Evolutionary conservation across 257 asterid genomes (phyloP), one percentile per base, ranked within the genome.

Genomic region (Scutellaria galericulata): DNA sequence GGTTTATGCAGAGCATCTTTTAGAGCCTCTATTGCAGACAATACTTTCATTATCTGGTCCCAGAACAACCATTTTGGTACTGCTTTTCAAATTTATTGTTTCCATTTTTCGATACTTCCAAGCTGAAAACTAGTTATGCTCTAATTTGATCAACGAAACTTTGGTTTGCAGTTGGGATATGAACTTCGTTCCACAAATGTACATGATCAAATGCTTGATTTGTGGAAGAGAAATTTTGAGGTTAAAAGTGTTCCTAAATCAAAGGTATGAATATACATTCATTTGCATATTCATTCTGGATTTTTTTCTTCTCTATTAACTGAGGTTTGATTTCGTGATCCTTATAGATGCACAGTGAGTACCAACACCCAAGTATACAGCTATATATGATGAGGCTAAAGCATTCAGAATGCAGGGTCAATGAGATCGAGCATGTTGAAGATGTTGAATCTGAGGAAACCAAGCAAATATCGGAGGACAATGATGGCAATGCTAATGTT

Each of bases 1-100:
- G 99, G 99, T 95, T 64, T 95, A 95, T 70, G 87, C 97, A 7
- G 98, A 95, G 83, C 97, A 95, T 82, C 98, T 92, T 57, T 76
- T 95, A 86, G 93, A 95, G 64, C 99, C 98, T 73, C 95, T 95
- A 73, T 67, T 92, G 84, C 91, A 83, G 88, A 95, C 99, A 7
- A 78, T 95, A 67, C 86, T 88, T 78, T 77, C 93, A 51, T 80
- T 95, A 53, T 85, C 97, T 13, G 98, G 97, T 78, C 92, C 96
- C 7, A 90, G 84, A 83, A 95, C 99, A 12, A 86, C 89, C 61
- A 82, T 90, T 75, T 62, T 95, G 98, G 98, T 94, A 90, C 10
- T 75, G 75, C 62, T 11, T 72, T 24, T 63, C 44, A 47, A 56
- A 37, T 52, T 71, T 70, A 1, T 46, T 7, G n/a, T 73, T n/a